Evolutionary conservation across 306 rosid species (phyloP), one percentile per base, ranked within the genome.

Genomic region (Fragaria iinumae): DNA sequence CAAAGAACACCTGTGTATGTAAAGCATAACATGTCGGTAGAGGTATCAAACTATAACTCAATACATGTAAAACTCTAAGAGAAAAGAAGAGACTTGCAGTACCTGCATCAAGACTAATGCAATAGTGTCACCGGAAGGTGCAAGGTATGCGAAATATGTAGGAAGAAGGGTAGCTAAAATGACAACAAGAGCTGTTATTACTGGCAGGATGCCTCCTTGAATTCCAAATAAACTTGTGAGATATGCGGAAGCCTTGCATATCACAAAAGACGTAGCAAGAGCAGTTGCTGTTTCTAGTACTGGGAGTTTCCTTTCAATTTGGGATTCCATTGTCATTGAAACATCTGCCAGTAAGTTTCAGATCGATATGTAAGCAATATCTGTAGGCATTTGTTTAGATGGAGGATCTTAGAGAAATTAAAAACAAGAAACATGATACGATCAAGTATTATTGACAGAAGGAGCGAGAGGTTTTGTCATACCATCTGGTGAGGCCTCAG

Each of bases 81-180:
- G 52, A 34, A 10, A 27, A 17, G 3, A 18, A 21, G n/a, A 27
- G 36, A 69, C 49, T 55, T 79, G 18, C 47, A 64, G 29, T 87
- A 92, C 92, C 93, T 89, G 91, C 88, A 92, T 78, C 81, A 92
- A 74, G 72, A 92, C 74, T 53, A 84, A 56, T 29, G 92, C 91
- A 77, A 90, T 52, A 32, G 86, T 79, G 76, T 90, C 91, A 69
- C 86, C 91, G 11, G 88, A 78, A 50, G 91, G 88, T 68, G 91
- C 85, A 55, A 92, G 85, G 71, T 83, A 83, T 72, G 82, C 83
- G 27, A 85, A 75, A 72, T 84, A 79, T 80, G 69, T 83, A 21
- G 96, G 93, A 45, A 87, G 74, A 78, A 84, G 16, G 50, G 91
- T 87, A 20, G 96, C 96, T 76, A 90, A 76, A 70, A 89, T 73